Evolutionary conservation across 2,329 filamentous ascomycete species (phyloP).

Genomic region (Chrysoporthe deuterocubensis): DNA sequence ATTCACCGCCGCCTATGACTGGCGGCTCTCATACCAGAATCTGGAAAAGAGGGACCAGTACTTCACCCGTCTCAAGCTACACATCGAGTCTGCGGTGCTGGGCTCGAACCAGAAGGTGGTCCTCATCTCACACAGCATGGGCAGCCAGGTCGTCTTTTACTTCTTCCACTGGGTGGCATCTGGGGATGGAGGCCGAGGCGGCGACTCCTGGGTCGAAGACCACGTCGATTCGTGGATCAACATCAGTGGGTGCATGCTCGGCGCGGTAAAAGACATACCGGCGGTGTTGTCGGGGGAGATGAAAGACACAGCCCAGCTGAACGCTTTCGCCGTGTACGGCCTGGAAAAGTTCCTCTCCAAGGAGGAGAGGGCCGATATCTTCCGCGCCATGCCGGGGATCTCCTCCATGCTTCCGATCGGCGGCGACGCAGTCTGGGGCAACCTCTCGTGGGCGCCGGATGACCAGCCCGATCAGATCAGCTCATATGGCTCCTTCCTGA

Average conservation of each 20-base stretch:
- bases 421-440: constrained; percentile 94
- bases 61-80: constrained; percentile 85
- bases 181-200: constrained; percentile 77
- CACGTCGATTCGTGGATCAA: constrained; percentile 97
- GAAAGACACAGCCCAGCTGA: constrained; percentile 96
- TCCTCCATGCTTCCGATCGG: constrained; percentile 96
- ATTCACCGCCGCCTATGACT: constrained; percentile 79
- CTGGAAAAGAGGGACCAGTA: constrained; percentile 91
- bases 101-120: constrained; percentile 79
- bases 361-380: constrained; percentile 89
- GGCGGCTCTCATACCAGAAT: constrained; percentile 88
- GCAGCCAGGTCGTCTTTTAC: constrained; percentile 90
- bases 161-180: constrained; percentile 79
- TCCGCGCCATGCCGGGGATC: constrained; percentile 95
- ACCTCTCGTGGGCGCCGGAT: constrained; percentile 84
- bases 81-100: constrained; percentile 83
- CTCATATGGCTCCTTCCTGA: constrained; percentile 81
- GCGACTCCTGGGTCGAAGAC: constrained; percentile 85
- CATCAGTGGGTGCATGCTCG: constrained; percentile 96
- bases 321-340: constrained; percentile 94
- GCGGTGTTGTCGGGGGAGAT: constrained; percentile 95
- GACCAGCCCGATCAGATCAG: constrained; percentile 74
- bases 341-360: constrained; percentile 93
- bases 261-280: constrained; percentile 86
- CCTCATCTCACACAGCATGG: constrained; percentile 95